phyloP scores from a whole-genome alignment of 179 eudicot species.

The Actinidia arguta region DNA sequence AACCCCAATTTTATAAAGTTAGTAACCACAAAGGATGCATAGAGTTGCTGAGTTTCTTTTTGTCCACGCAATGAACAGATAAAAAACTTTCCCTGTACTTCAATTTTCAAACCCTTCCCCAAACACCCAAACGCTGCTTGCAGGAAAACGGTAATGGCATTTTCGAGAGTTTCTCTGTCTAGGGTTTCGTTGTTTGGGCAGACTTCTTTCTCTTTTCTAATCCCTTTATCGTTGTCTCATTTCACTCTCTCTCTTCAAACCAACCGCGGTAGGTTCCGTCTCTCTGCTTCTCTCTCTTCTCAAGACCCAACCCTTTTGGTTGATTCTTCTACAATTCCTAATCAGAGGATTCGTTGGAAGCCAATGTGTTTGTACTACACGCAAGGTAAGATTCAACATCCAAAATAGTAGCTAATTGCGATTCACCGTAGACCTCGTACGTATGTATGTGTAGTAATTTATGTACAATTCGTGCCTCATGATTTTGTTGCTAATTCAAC shows the following conservation, averaged over 20 bases:
- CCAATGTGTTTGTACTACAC: constrained; percentile 88
- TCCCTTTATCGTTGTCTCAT: constrained; percentile 14
- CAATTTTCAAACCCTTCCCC: not conserved
- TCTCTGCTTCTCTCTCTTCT: constrained; percentile 45
- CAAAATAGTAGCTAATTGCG: not conserved
- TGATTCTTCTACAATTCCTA: constrained; percentile 16
- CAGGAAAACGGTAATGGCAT: constrained; percentile 20
- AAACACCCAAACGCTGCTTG: not conserved
- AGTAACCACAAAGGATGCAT: too few relatives aligned
- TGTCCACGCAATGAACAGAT: not conserved
- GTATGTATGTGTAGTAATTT: not conserved
- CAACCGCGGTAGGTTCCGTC: constrained; percentile 8
- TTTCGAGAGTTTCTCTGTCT: constrained; percentile 22
- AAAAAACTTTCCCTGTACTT: not conserved
- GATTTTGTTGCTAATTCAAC: not conserved
- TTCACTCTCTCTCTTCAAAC: constrained; percentile 18
- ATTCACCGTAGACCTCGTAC: not conserved
- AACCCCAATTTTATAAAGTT: too few relatives aligned
- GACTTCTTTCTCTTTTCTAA: constrained; percentile 7
- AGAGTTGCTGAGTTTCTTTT: too few relatives aligned
- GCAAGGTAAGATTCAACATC: constrained; percentile 52
- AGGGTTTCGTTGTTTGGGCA: constrained; percentile 28
- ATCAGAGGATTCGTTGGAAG: constrained; percentile 57
- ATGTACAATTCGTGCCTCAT: not conserved
- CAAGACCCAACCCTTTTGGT: constrained; percentile 28